Evolutionary conservation across 139 green algal species (phyloP).

Genomic region (Chlorella sp.): DNA sequence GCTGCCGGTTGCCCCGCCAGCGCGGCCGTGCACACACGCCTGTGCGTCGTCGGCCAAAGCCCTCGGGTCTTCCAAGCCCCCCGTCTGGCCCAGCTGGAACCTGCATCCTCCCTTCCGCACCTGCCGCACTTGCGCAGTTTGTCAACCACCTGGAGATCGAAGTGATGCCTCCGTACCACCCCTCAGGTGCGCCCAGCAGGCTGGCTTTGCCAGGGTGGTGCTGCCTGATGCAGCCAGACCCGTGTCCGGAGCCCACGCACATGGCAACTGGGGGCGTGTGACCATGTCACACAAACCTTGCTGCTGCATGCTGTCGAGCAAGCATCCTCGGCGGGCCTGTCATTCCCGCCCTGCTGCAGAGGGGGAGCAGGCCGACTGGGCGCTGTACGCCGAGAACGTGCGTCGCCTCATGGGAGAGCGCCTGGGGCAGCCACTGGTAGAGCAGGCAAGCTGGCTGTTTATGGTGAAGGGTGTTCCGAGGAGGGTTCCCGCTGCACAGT

Average conservation of each 20-base stretch:
- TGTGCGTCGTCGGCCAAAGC: too few relatives aligned
- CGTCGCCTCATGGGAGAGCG: slow-evolving; percentile 40
- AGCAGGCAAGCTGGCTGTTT: slow-evolving; percentile 17
- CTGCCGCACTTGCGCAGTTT: background rate
- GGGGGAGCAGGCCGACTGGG: slow-evolving; percentile 41
- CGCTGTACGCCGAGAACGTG: slow-evolving; percentile 58
- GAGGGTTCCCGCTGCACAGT: background rate
- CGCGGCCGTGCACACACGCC: too few relatives aligned
- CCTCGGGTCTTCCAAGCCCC: background rate
- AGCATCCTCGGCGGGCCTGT: too few relatives aligned
- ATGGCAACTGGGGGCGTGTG: too few relatives aligned
- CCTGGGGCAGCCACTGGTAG: slow-evolving; percentile 25
- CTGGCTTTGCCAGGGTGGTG: too few relatives aligned
- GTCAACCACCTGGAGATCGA: slow-evolving; percentile 28
- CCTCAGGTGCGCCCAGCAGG: background rate
- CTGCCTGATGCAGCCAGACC: too few relatives aligned
- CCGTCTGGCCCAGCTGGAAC: background rate
- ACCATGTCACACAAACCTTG: background rate
- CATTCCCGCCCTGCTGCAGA: background rate
- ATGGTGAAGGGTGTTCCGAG: background rate
- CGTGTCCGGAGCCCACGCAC: too few relatives aligned
- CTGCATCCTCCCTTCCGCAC: background rate
- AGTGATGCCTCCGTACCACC: slow-evolving; percentile 42
- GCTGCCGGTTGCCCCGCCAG: too few relatives aligned
- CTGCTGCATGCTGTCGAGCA: background rate